A percentile compares a stretch with the other conserved stretches of the same genome.
These are phyloP conservation scores for Jamesozyma rosinii DNA, from an alignment of 805 yeast species.

Conservation along the genomic window DNA sequence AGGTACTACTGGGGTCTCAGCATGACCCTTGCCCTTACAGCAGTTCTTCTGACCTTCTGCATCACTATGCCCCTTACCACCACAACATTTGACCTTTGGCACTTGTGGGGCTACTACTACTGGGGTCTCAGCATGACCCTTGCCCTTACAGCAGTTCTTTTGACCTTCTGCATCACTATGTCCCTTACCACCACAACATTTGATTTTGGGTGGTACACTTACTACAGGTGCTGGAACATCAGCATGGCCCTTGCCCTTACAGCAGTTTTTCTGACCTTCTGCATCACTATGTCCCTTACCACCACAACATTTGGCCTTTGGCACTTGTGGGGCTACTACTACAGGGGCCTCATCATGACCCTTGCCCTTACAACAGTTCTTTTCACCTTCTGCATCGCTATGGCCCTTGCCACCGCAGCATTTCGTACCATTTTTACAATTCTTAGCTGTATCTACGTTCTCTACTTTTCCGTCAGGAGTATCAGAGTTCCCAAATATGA, in stretches of 20 bases:
- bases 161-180: slow-evolving; percentile 2
- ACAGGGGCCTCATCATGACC: neutral
- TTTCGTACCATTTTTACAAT: neutral
- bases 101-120: no score
- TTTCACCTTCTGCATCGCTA: neutral
- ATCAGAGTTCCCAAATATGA: slow-evolving; percentile 17
- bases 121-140: neutral
- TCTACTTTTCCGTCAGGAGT: neutral
- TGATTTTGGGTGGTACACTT: neutral
- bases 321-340: no score
- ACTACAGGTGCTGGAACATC: no score
- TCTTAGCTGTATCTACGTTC: neutral
- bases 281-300: slow-evolving; percentile 10
- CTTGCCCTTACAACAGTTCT: slow-evolving; percentile 1
- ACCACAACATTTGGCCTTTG: slow-evolving; percentile 26
- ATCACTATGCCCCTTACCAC: slow-evolving; percentile 18
- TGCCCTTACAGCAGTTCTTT: slow-evolving; percentile 1
- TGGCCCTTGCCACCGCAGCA: slow-evolving; percentile 27
- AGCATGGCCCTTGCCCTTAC: slow-evolving; percentile 3
- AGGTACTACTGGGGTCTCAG: neutral
- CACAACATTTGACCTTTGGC: slow-evolving; percentile 24
- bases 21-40: slow-evolving; percentile 26
- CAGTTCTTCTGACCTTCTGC: slow-evolving; percentile 9
- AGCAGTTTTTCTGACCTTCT: neutral
- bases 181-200: slow-evolving; percentile 28